Evolutionary conservation across 345 rosid genomes (phyloP), one percentile per base, ranked within the genome.

Genomic region (Citrus trifoliata): DNA sequence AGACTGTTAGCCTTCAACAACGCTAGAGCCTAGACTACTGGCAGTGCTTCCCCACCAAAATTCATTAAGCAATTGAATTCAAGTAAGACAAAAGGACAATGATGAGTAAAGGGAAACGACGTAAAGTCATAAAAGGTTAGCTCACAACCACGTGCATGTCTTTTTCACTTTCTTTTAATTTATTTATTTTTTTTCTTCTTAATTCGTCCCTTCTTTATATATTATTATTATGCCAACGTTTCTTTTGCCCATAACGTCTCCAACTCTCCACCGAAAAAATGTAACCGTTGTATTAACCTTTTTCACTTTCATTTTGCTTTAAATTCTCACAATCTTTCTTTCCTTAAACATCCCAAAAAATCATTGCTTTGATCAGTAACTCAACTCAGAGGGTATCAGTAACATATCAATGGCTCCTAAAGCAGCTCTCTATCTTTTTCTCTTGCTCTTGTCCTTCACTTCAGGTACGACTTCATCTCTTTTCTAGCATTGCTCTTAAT

Each of bases 401-500:
- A 55, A 19, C 14, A 28, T 38, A 71, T 38, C 61, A 73, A 55
- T 61, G 58, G 78, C 82, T 81, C 74, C 90, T 56, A 81, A 74
- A 71, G 75, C 81, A 30, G 32, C 60, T 65, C 25, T 73, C 28
- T 46, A 59, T 69, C 80, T 70, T 63, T 22, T 70, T n/a, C 64
- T 74, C 79, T 59, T 84, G 38, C 78, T 78, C 65, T 55, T 86
- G 70, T 78, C 25, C 81, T 61, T 86, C 87, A 60, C 18, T 68
- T 75, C 85, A 78, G 83, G 88, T 82, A 82, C 51, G n/a, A 46
- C 2, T 46, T 46, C 16, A 46, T 13, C 5, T 46, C 48, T 46
- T 13, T 46, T 12, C 5, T 46, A 46, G 13, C 51, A 13, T 13
- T 46, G 4, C 51, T 10, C 13, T 46, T 46, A 46, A 46, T 12